Conservation (phyloP, 139 green algal genomes). For the Nannochloris sp. region DNA sequence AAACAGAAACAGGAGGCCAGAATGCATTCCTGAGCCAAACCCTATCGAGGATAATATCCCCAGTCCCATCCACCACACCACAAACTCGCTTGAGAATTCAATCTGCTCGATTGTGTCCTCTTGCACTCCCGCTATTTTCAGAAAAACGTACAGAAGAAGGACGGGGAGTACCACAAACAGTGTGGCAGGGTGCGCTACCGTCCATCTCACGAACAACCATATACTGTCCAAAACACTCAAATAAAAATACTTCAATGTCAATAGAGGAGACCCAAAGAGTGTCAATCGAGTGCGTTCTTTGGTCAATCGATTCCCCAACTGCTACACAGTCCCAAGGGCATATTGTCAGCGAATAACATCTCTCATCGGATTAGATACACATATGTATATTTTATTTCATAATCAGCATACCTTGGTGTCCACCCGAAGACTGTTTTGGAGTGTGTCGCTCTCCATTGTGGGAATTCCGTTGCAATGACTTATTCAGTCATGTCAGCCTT, state of each 20-base stretch:
- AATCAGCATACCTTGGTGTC: too few species aligned
- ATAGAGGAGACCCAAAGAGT: constrained; percentile 38
- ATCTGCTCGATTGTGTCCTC: constrained; percentile 8
- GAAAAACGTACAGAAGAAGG: constrained; percentile 36
- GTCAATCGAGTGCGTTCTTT: constrained; percentile 27
- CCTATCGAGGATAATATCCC: constrained; percentile 84
- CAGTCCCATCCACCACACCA: constrained; percentile 78
- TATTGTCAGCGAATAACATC: not conserved
- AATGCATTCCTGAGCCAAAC: constrained; percentile 87
- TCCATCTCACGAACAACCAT: constrained; percentile 31
- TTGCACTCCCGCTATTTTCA: constrained; percentile 23
- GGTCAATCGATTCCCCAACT: constrained; percentile 12
- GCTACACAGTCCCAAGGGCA: not conserved
- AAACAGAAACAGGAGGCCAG: constrained; percentile 86
- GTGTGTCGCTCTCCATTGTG: too few species aligned
- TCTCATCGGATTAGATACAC: too few species aligned
- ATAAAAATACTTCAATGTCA: constrained; percentile 47
- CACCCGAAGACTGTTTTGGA: too few species aligned
- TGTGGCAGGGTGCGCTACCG: constrained; percentile 49
- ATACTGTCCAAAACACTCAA: constrained; percentile 17
- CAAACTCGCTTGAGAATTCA: constrained; percentile 50
- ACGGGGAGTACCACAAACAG: constrained; percentile 50
- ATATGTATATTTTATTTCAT: too few species aligned
- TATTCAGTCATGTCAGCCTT: too few species aligned
- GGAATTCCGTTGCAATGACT: too few species aligned